phyloP scores from a whole-genome alignment of 495 filamentous ascomycete genomes.

The Halenospora varia region DNA sequence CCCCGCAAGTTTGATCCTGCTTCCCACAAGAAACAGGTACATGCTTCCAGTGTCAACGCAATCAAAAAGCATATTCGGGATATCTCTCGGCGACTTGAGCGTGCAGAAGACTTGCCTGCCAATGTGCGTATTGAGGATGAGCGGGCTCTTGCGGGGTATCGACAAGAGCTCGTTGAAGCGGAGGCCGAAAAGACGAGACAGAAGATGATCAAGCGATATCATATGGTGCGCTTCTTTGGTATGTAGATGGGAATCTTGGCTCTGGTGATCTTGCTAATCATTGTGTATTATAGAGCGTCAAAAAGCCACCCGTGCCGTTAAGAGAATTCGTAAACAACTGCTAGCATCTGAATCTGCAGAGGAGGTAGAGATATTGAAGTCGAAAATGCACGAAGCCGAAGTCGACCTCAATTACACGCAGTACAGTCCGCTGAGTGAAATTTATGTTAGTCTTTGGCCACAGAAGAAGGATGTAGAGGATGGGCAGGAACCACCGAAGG shows the following conservation, averaged over 20 bases:
- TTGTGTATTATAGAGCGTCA: constrained; percentile 79
- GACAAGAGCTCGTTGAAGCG: constrained; percentile 61
- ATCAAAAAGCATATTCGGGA: constrained; percentile 51
- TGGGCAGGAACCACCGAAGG: constrained; percentile 19
- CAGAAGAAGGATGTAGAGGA: constrained; percentile 37
- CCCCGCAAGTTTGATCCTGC: constrained; percentile 27
- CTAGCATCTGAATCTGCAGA: constrained; percentile 39
- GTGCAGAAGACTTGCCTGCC: constrained; percentile 57
- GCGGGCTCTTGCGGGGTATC: constrained; percentile 71
- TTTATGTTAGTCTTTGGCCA: constrained; percentile 75
- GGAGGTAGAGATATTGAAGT: constrained; percentile 44
- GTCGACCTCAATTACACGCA: constrained; percentile 85
- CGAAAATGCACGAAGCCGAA: constrained; percentile 62
- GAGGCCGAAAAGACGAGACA: constrained; percentile 55
- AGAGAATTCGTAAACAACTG: constrained; percentile 56
- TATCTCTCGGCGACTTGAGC: constrained; percentile 35
- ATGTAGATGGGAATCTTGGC: too few species aligned
- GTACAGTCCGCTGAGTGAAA: constrained; percentile 73
- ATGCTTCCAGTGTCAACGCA: constrained; percentile 41
- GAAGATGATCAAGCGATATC: constrained; percentile 80
- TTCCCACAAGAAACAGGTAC: constrained; percentile 33
- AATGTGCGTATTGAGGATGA: constrained; percentile 73
- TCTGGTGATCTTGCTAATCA: too few species aligned
- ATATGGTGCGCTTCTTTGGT: constrained; percentile 93
- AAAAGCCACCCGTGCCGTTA: constrained; percentile 70